phyloP scores from a whole-genome alignment of 192 early-diverging fungal species.

The Rhizophagus prolifer region DNA sequence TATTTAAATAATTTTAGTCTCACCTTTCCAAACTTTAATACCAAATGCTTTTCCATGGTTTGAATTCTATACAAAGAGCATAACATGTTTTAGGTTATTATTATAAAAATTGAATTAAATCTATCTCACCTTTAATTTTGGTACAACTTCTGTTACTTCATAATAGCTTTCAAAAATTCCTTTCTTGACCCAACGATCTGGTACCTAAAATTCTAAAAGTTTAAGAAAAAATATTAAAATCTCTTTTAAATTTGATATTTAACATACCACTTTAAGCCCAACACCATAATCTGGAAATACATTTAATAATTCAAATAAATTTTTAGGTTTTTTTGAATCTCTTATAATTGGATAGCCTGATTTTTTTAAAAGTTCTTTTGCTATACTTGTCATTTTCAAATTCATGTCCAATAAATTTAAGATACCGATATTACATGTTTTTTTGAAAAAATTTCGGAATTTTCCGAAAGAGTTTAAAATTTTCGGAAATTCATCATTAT shows the following conservation, averaged over 20 bases:
- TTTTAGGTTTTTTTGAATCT: not conserved
- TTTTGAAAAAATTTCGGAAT: too few species aligned
- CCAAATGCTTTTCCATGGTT: conserved; percentile 16
- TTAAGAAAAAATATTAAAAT: too few species aligned
- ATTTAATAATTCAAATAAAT: conserved; percentile 20
- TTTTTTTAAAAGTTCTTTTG: conserved; percentile 7
- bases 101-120: not conserved
- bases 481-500: too few species aligned
- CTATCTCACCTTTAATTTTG: conserved; percentile 3
- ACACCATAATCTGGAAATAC: conserved; percentile 22
- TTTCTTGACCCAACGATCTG: conserved; percentile 12
- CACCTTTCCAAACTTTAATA: conserved; percentile 19
- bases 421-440: too few species aligned
- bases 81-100: not conserved
- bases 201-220: not conserved
- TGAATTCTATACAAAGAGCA: not conserved
- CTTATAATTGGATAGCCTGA: not conserved
- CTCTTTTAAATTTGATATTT: not conserved
- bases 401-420: too few species aligned
- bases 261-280: conserved; percentile 14
- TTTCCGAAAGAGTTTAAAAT: too few species aligned
- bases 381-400: conserved; percentile 15
- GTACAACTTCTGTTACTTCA: not conserved
- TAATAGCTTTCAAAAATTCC: conserved; percentile 8
- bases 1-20: not conserved